Conservation (phyloP, 1,284 basidiomycete species). For the Puccinia triticina region DNA sequence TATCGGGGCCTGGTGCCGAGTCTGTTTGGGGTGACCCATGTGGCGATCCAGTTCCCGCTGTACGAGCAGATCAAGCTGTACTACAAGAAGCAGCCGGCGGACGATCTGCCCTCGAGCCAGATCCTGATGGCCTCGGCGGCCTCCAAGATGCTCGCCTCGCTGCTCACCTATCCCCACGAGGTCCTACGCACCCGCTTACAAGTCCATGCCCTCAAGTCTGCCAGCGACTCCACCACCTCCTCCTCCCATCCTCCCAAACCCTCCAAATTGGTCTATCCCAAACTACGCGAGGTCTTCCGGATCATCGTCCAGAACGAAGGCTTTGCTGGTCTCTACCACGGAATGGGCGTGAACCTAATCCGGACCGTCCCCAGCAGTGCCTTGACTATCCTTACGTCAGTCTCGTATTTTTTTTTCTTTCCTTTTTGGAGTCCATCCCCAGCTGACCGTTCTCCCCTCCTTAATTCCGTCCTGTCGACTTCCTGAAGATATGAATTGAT, state of each 20-base stretch:
- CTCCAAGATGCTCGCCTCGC: slow-evolving; percentile 89
- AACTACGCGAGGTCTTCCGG: slow-evolving; percentile 72
- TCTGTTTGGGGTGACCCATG: slow-evolving; percentile 83
- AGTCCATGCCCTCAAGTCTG: slow-evolving; percentile 67
- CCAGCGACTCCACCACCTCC: slow-evolving; percentile 44
- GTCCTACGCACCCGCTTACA: slow-evolving; percentile 89
- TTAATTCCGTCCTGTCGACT: neutral
- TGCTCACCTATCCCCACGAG: slow-evolving; percentile 93
- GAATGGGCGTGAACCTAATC: slow-evolving; percentile 83
- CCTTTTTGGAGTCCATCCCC: neutral
- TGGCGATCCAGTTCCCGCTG: slow-evolving; percentile 93
- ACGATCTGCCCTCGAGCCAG: slow-evolving; percentile 68
- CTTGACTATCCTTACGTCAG: slow-evolving; percentile 90
- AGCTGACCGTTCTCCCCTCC: neutral
- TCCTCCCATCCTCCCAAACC: slow-evolving; percentile 8
- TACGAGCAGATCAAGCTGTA: slow-evolving; percentile 85
- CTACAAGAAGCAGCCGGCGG: slow-evolving; percentile 60
- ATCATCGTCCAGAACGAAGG: slow-evolving; percentile 78
- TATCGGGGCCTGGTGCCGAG: slow-evolving; percentile 88
- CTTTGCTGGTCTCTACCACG: slow-evolving; percentile 83
- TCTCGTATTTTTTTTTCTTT: neutral
- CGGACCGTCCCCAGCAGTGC: slow-evolving; percentile 91
- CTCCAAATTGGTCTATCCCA: slow-evolving; percentile 58
- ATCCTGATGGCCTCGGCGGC: slow-evolving; percentile 84
- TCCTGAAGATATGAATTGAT: slow-evolving; percentile 20